Percentiles rank a stretch among this genome's conserved stretches.
Evolutionary conservation across 805 yeast species (phyloP).

Genomic region (Metschnikowia matae): DNA sequence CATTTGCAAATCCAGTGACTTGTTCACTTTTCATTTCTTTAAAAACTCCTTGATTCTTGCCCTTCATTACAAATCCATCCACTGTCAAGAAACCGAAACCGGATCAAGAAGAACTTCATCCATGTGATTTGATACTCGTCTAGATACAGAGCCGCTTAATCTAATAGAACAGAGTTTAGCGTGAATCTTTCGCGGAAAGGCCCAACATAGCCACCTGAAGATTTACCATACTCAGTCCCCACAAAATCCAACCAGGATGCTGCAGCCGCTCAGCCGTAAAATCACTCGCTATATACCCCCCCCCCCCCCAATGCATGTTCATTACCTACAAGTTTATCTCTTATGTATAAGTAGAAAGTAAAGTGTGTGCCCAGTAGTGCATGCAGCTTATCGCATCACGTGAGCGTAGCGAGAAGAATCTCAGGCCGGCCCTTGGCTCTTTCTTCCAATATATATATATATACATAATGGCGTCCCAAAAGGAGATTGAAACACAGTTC

Average conservation of each 20-base stretch:
- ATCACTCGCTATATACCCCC: background rate
- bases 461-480: conserved; percentile 14
- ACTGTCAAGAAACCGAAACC: background rate
- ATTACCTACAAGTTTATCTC: too few relatives aligned
- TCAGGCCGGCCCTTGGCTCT: background rate
- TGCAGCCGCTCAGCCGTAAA: background rate
- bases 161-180: background rate
- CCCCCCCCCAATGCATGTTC: background rate
- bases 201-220: too few relatives aligned
- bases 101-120: background rate
- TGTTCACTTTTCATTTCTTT: background rate
- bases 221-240: too few relatives aligned
- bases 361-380: background rate
- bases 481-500: conserved; percentile 20
- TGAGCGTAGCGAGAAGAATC: background rate
- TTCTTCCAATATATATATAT: background rate
- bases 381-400: conserved; percentile 1
- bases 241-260: too few relatives aligned
- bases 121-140: background rate
- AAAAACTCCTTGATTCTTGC: background rate
- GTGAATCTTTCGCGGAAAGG: background rate
- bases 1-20: background rate
- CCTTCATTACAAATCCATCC: background rate
- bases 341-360: background rate
- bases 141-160: background rate